Evolutionary conservation across 257 asterid species (phyloP).

Genomic region (Eustoma russellianum): DNA sequence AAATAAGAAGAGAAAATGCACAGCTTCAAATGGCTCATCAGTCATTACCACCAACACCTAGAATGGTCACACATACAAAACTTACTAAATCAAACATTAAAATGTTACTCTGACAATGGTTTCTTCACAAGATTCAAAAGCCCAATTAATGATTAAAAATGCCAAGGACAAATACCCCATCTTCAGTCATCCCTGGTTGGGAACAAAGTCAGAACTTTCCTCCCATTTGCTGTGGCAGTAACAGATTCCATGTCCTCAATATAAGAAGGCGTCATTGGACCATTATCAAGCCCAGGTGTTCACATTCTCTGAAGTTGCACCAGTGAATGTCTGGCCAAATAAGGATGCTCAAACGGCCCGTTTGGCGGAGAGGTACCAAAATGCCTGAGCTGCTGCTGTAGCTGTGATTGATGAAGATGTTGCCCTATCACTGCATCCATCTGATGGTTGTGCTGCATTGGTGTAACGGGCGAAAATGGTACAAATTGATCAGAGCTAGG

Average conservation of each 20-base stretch:
- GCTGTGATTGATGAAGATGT: slow-evolving; percentile 24
- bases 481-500: slow-evolving; percentile 42
- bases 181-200: slow-evolving; percentile 59
- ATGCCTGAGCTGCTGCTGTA: slow-evolving; percentile 37
- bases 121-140: slow-evolving; percentile 11
- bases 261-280: slow-evolving; percentile 27
- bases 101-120: no score
- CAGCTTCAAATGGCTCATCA: slow-evolving; percentile 2
- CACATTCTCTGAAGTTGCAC: slow-evolving; percentile 49
- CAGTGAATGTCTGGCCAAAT: slow-evolving; percentile 35
- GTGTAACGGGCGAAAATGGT: slow-evolving; percentile 43
- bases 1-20: slow-evolving; percentile 6
- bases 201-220: slow-evolving; percentile 69
- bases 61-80: slow-evolving; percentile 9
- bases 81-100: slow-evolving; percentile 12
- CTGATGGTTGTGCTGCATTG: slow-evolving; percentile 44
- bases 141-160: slow-evolving; percentile 14
- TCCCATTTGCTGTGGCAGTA: slow-evolving; percentile 33
- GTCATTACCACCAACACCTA: slow-evolving; percentile 16
- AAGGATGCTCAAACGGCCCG: slow-evolving; percentile 53
- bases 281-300: slow-evolving; percentile 33
- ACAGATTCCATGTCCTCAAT: slow-evolving; percentile 53
- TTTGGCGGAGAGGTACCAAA: slow-evolving; percentile 26
- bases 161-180: slow-evolving; percentile 7
- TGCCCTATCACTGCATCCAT: slow-evolving; percentile 33